phyloP scores from a whole-genome alignment of 768 basidiomycete genomes.

The Punctularia strigosozonata region DNA sequence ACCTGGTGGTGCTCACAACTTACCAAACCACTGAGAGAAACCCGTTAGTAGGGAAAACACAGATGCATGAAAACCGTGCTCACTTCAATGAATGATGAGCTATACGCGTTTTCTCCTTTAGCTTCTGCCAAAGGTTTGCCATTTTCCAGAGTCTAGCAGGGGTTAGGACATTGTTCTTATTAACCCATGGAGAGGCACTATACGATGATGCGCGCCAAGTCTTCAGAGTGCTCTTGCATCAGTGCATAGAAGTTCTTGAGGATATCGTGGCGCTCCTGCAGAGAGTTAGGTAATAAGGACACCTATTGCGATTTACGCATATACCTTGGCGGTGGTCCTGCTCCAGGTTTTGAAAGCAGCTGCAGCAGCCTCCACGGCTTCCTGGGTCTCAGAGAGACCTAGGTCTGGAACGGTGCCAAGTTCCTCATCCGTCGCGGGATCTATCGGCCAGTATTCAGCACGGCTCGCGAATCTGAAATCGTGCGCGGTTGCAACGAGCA shows the following conservation, averaged over 20 bases:
- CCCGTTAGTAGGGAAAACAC: slow-evolving; percentile 5
- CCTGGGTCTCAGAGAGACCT: slow-evolving; percentile 70
- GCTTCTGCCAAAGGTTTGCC: slow-evolving; percentile 84
- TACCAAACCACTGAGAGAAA: slow-evolving; percentile 67
- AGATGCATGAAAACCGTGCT: slow-evolving; percentile 16
- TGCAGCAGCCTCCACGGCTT: slow-evolving; percentile 74
- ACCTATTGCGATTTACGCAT: slow-evolving; percentile 3
- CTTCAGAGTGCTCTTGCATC: slow-evolving; percentile 78
- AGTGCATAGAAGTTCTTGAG: slow-evolving; percentile 68
- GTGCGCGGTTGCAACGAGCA: slow-evolving; percentile 6
- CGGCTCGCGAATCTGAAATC: slow-evolving; percentile 1
- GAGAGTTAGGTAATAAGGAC: neutral
- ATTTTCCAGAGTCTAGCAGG: slow-evolving; percentile 77
- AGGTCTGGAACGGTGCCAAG: slow-evolving; percentile 87
- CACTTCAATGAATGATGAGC: slow-evolving; percentile 76
- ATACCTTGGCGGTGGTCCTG: slow-evolving; percentile 76
- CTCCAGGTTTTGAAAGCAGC: slow-evolving; percentile 81
- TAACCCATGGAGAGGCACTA: neutral
- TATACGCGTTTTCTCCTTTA: slow-evolving; percentile 57
- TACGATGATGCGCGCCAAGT: slow-evolving; percentile 79
- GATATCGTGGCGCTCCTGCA: slow-evolving; percentile 71
- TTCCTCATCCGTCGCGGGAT: slow-evolving; percentile 78
- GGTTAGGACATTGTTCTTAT: neutral
- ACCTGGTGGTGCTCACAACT: slow-evolving; percentile 10
- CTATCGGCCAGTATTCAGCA: slow-evolving; percentile 25